Evolutionary conservation across 192 early-diverging fungal species (phyloP), one percentile per base, ranked within the genome.

Genomic region (Podila epicladia): DNA sequence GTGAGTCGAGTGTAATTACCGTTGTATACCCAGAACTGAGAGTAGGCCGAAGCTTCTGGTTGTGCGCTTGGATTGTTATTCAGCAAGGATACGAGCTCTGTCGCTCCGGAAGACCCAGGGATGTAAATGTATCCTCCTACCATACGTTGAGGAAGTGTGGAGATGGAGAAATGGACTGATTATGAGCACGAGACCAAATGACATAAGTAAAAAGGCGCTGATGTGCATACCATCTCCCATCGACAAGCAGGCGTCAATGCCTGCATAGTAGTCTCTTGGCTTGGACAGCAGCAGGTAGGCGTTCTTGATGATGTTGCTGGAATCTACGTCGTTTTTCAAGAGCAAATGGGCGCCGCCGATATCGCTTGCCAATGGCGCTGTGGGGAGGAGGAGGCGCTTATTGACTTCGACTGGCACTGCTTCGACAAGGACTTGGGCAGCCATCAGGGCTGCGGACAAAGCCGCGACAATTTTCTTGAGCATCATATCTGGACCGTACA

Each of bases 321-420:
- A 45, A 22, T 74, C 73, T 49, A 74, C 73, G 58, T 74, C 73
- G 35, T 74, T 74, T 60, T 45, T 49, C 33, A 74, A 45, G 26
- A 74, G 37, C 7, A 74, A 12, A 68, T 74, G 73, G 2, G 65
- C 65, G 2, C 73, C 73, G 29, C 62, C 65, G 20, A 74, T 68
- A 53, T 51, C 28, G 15, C 38, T 45, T 0, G 73, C 73, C 60
- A n/a, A 19, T 0, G 73, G 73, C 11, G 73, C 73, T 5, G 31
- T 61, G 17, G 59, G 33, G 8, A 57, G 22, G 20, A 64, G 50
- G 24, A 51, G 24, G 0, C 59, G 65, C 35, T 74, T 65, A n/a
- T 22, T 12, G 38, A 45, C 51, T 20, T 68, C 37, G 59, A 63
- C 11, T 4, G 65, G 60, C 11, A 60, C 73, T 20, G 73, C 73